phyloP scores from a whole-genome alignment of 2,329 filamentous ascomycete species.

The Volutella citrinella region DNA sequence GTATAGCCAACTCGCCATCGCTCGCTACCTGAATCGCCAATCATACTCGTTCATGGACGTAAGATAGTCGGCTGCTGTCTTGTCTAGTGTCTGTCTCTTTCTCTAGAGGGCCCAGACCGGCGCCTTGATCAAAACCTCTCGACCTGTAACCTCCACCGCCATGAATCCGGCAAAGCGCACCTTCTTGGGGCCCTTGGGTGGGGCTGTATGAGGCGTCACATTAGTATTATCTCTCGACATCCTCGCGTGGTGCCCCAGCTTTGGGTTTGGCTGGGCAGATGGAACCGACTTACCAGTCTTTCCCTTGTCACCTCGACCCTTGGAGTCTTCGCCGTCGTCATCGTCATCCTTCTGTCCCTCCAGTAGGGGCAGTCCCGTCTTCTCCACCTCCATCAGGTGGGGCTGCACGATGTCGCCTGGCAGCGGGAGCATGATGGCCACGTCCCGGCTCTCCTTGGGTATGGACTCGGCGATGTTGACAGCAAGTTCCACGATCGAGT shows the following conservation, averaged over 20 bases:
- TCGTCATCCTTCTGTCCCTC: constrained; percentile 40
- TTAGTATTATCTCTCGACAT: constrained; percentile 35
- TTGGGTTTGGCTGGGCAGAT: no score
- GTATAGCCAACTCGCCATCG: no score
- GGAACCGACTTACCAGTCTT: constrained; percentile 53
- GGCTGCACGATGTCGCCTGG: constrained; percentile 70
- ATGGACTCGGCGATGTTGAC: constrained; percentile 82
- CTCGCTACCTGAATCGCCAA: no score
- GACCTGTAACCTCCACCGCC: constrained; percentile 69
- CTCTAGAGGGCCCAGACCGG: constrained; percentile 62
- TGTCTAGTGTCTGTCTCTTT: no score
- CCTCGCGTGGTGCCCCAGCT: constrained; percentile 29
- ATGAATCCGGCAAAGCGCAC: constrained; percentile 76
- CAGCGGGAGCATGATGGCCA: constrained; percentile 80
- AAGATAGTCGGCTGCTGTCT: no score
- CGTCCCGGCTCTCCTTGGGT: constrained; percentile 86
- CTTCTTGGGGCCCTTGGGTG: constrained; percentile 48
- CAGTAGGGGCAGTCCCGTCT: constrained; percentile 63
- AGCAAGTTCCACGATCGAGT: constrained; percentile 90
- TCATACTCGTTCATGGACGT: no score
- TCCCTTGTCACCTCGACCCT: constrained; percentile 34
- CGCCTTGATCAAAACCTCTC: constrained; percentile 72
- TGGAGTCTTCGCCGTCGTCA: constrained; percentile 38
- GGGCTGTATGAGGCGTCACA: constrained; percentile 34
- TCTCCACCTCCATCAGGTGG: constrained; percentile 83